Evolutionary conservation across 2,329 filamentous ascomycete species (phyloP), one percentile per base, ranked within the genome.

Genomic region (Venturia carpophila): DNA sequence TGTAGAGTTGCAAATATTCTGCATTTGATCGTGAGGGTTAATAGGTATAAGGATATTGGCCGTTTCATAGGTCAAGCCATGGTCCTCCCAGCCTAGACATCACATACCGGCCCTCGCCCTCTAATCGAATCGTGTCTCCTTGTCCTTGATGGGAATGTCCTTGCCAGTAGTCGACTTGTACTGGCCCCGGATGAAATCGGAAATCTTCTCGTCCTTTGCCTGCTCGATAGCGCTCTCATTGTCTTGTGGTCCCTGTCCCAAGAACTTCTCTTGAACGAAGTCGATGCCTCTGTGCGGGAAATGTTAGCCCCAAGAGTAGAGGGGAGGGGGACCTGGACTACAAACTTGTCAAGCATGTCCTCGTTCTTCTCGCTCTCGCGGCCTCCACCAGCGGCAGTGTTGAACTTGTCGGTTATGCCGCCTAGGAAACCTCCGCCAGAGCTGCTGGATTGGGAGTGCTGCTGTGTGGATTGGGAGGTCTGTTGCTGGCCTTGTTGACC

Each of bases 131-230:
- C 17, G 17, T 27, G 60, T 61, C 10, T n/a, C 17, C 60, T 61
- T 61, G 7, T 61, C 60, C 60, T 61, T 61, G 60, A 61, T 61
- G 17, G 60, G 60, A 19, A 61, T 61, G 27, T 61, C 60, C 5
- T 77, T 84, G 66, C 90, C 90, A 0, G 87, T 88, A 0, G 77
- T 73, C 60, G 70, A 77, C 82, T 91, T 91, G 82, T 91, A 92
- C 75, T 88, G 79, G 52, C 75, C 76, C 45, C 90, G 84, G 70
- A 93, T 85, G 74, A 83, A 87, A 74, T 91, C 87, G 37, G 84
- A 86, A 70, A 92, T 90, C 74, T 88, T 80, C 75, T 91, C 87
- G 74, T 94, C 91, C 79, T 93, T 92, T 70, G 87, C 88, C 77
- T 95, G 90, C 78, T 95, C 91, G 24, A 86, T 73, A 5, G 90